Conservation (phyloP, 805 yeast genomes). For the Candida maris region DNA sequence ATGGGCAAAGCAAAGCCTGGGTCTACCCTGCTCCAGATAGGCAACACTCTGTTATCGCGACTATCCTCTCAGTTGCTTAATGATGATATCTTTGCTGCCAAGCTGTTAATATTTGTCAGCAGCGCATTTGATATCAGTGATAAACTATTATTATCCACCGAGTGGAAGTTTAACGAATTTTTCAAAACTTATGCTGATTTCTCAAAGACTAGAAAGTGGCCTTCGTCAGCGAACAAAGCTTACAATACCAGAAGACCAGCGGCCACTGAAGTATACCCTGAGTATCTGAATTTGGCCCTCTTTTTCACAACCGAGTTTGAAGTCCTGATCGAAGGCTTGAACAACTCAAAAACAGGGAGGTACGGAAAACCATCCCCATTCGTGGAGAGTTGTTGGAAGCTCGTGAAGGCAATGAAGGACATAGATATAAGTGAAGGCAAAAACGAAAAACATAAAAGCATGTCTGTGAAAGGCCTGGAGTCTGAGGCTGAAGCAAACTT, state of each 20-base stretch:
- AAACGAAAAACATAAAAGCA: background rate
- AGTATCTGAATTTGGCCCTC: conserved; percentile 16
- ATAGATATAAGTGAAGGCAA: conserved; percentile 9
- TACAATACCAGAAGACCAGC: conserved; percentile 10
- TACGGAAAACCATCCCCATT: conserved; percentile 11
- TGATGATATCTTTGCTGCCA: conserved; percentile 22
- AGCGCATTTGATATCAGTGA: conserved; percentile 29
- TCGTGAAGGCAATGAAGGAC: conserved; percentile 14
- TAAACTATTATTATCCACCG: conserved; percentile 24
- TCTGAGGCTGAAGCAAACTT: conserved; percentile 6
- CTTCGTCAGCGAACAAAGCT: conserved; percentile 5
- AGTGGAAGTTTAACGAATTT: conserved; percentile 26
- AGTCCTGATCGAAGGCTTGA: conserved; percentile 17
- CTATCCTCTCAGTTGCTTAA: conserved; percentile 17
- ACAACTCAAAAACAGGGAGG: conserved; percentile 11
- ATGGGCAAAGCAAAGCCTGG: conserved; percentile 33
- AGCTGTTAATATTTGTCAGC: conserved; percentile 21
- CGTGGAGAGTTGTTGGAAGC: conserved; percentile 11
- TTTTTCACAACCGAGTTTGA: conserved; percentile 17
- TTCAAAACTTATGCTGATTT: conserved; percentile 17
- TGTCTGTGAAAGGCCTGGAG: background rate
- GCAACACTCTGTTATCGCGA: conserved; percentile 24
- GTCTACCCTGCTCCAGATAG: conserved; percentile 27
- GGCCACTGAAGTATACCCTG: conserved; percentile 10
- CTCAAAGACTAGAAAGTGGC: conserved; percentile 19